Percentiles rank a stretch among this genome's conserved stretches.
phyloP scores from a whole-genome alignment of 805 yeast genomes.

The Ogataea sp. region DNA sequence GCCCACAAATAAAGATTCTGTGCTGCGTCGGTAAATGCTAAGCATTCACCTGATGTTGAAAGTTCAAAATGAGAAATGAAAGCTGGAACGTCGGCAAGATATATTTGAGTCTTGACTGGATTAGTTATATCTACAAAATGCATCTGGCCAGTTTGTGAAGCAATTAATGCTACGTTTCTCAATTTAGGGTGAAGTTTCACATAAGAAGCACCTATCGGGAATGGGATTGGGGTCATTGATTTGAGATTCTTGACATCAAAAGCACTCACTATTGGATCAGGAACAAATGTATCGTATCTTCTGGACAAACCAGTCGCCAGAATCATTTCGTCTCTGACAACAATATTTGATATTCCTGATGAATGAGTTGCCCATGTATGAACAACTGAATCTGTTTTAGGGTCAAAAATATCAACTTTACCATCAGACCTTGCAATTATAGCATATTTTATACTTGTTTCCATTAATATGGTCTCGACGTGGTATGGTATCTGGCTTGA shows the following conservation, averaged over 20 bases:
- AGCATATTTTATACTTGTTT: constrained; percentile 43
- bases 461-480: constrained; percentile 38
- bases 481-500: constrained; percentile 31
- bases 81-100: constrained; percentile 53
- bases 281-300: constrained; percentile 46
- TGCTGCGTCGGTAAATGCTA: constrained; percentile 60
- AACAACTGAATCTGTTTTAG: constrained; percentile 36
- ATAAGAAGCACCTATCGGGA: constrained; percentile 83
- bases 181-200: constrained; percentile 82
- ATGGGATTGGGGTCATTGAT: constrained; percentile 72
- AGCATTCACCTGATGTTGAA: constrained; percentile 66
- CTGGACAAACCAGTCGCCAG: constrained; percentile 78
- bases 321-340: constrained; percentile 54
- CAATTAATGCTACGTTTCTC: constrained; percentile 67
- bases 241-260: constrained; percentile 71
- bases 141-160: constrained; percentile 72
- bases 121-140: constrained; percentile 80
- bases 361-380: constrained; percentile 53
- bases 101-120: constrained; percentile 57
- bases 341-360: constrained; percentile 55
- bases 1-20: constrained; percentile 67
- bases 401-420: constrained; percentile 55
- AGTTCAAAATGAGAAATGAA: constrained; percentile 44
- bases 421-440: constrained; percentile 56
- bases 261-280: constrained; percentile 78